Evolutionary conservation across 2,329 filamentous ascomycete genomes (phyloP).

Genomic region (Aspergillus awamori): DNA sequence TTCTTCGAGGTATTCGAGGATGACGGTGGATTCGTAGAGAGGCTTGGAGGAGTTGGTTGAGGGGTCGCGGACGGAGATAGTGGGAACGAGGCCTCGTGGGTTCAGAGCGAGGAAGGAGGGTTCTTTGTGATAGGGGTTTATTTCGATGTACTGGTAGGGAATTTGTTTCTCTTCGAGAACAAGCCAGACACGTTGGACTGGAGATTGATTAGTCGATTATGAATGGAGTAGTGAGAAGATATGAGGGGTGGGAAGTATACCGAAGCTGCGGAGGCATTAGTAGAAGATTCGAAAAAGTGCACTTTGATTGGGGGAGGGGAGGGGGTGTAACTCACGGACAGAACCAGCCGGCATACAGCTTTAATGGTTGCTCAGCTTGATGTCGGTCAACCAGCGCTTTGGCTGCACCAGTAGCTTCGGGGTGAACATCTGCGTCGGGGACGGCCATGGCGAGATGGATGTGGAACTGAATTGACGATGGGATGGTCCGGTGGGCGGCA

Average conservation of each 20-base stretch:
- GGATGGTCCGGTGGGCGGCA: neutral
- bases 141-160: conserved; percentile 74
- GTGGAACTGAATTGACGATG: neutral
- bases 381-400: conserved; percentile 41
- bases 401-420: conserved; percentile 50
- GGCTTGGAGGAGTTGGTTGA: conserved; percentile 51
- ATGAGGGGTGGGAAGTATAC: conserved; percentile 20
- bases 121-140: conserved; percentile 77
- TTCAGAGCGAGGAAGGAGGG: conserved; percentile 70
- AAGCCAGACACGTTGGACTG: conserved; percentile 71
- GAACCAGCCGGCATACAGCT: conserved; percentile 76
- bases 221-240: neutral
- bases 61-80: conserved; percentile 50
- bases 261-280: conserved; percentile 34
- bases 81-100: conserved; percentile 74
- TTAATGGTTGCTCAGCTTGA: conserved; percentile 45
- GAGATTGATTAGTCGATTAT: conserved; percentile 11
- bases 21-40: conserved; percentile 71
- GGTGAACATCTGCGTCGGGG: conserved; percentile 47
- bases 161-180: conserved; percentile 73
- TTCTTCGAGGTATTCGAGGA: conserved; percentile 77
- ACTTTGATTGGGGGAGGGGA: neutral
- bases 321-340: conserved; percentile 51
- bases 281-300: conserved; percentile 4
- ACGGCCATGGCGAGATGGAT: conserved; percentile 17